Evolutionary conservation across 306 rosid genomes (phyloP).

Genomic region (Quercus cerris): DNA sequence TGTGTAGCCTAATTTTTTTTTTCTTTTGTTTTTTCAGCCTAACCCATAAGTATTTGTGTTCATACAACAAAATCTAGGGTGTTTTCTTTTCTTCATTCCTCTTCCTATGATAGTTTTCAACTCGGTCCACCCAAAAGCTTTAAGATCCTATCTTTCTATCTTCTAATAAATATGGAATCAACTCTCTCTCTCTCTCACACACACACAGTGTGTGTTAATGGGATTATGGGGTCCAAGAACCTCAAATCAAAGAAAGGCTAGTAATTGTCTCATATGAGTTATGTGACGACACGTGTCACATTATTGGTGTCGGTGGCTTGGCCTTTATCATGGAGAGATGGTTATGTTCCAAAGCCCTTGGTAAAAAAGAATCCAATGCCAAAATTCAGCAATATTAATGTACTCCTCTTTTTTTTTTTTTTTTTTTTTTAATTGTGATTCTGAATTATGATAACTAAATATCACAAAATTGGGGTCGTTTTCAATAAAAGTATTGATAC

Average conservation of each 20-base stretch:
- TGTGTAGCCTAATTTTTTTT: no score
- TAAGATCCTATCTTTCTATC: no score
- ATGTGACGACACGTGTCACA: conserved; percentile 10
- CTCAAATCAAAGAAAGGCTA: neutral
- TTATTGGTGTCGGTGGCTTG: conserved; percentile 43
- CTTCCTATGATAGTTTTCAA: no score
- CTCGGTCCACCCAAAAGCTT: no score
- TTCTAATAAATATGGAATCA: neutral
- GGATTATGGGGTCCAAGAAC: neutral
- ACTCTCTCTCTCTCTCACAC: neutral
- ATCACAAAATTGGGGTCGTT: neutral
- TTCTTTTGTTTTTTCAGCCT: no score
- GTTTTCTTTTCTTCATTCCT: no score
- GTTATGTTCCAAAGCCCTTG: neutral
- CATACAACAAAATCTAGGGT: no score
- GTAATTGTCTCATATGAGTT: conserved; percentile 1
- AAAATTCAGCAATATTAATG: neutral
- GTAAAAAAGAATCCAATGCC: conserved; percentile 5
- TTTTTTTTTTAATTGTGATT: neutral
- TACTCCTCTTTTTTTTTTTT: neutral
- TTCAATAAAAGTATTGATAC: neutral
- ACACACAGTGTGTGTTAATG: no score
- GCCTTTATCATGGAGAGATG: conserved; percentile 2
- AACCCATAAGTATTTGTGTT: no score
- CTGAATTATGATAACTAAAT: no score